These are phyloP conservation scores for Scedosporium aurantiacum DNA, from an alignment of 2,329 filamentous ascomycete species.

Conservation along the genomic window DNA sequence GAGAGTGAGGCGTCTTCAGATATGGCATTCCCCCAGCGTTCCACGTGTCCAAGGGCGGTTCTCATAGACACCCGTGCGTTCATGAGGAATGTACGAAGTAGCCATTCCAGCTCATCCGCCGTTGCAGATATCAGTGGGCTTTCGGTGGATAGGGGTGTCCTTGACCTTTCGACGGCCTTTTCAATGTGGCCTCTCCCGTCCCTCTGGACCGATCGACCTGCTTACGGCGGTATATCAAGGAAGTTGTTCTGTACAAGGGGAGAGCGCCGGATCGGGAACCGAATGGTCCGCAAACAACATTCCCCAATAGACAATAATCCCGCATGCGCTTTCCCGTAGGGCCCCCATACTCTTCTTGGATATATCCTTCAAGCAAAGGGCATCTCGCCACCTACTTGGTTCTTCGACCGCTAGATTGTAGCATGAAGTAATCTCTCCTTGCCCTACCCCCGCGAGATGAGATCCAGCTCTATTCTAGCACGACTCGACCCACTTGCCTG, in stretches of 20 bases:
- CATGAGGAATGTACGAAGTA: no score
- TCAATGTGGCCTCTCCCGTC: no score
- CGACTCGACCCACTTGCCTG: background rate
- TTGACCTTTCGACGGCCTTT: no score
- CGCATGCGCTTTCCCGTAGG: background rate
- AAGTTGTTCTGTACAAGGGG: no score
- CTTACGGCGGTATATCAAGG: background rate
- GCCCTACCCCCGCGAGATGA: background rate
- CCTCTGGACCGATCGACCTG: background rate
- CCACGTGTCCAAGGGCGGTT: no score
- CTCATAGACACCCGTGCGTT: no score
- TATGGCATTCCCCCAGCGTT: no score
- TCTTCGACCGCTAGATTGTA: background rate
- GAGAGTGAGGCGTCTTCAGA: no score
- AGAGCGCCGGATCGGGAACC: no score
- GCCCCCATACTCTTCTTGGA: background rate
- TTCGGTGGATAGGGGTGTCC: no score
- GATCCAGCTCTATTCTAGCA: background rate
- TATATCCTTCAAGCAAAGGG: background rate
- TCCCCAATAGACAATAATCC: background rate
- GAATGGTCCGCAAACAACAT: background rate
- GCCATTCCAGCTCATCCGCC: no score
- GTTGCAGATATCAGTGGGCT: no score
- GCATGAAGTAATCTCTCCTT: background rate
- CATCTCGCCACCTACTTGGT: background rate